phyloP scores from a whole-genome alignment of 495 filamentous ascomycete genomes.

The Glutinoglossum americanum region DNA sequence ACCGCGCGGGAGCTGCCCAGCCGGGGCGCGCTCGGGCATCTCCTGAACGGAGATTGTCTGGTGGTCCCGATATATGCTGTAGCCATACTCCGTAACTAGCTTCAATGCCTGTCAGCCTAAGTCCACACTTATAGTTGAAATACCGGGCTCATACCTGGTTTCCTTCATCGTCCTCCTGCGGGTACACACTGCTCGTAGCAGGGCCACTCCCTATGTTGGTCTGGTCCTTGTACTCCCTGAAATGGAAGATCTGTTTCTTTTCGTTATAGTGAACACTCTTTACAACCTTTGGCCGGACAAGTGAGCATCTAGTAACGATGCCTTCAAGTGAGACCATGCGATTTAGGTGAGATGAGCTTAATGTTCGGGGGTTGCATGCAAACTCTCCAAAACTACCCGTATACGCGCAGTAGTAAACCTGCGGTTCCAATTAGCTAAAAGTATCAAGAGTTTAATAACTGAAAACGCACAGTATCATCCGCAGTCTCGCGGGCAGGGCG shows the following conservation, averaged over 20 bases:
- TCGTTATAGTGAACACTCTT: slow-evolving; percentile 96
- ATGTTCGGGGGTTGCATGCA: slow-evolving; percentile 80
- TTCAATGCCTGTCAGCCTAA: slow-evolving; percentile 14
- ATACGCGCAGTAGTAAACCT: slow-evolving; percentile 86
- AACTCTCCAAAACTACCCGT: slow-evolving; percentile 88
- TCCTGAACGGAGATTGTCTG: slow-evolving; percentile 98
- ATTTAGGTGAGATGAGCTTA: slow-evolving; percentile 75
- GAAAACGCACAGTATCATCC: slow-evolving; percentile 34
- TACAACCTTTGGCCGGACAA: slow-evolving; percentile 89
- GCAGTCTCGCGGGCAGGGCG: slow-evolving; percentile 34
- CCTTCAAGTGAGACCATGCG: slow-evolving; percentile 94
- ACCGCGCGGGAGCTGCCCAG: slow-evolving; percentile 83
- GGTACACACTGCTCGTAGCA: slow-evolving; percentile 76
- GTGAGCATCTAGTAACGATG: slow-evolving; percentile 87
- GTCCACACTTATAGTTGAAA: neutral
- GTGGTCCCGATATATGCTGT: slow-evolving; percentile 89
- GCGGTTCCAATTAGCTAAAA: neutral
- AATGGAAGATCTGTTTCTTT: slow-evolving; percentile 57
- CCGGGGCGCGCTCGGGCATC: slow-evolving; percentile 94
- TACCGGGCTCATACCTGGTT: slow-evolving; percentile 28
- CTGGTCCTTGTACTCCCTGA: slow-evolving; percentile 78
- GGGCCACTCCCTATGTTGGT: slow-evolving; percentile 85
- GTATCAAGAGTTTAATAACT: too few species aligned
- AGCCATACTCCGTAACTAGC: slow-evolving; percentile 86
- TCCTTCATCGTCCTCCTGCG: slow-evolving; percentile 75